Evolutionary conservation across 2,329 filamentous ascomycete genomes (phyloP).

Genomic region (Colletotrichum acutatum): DNA sequence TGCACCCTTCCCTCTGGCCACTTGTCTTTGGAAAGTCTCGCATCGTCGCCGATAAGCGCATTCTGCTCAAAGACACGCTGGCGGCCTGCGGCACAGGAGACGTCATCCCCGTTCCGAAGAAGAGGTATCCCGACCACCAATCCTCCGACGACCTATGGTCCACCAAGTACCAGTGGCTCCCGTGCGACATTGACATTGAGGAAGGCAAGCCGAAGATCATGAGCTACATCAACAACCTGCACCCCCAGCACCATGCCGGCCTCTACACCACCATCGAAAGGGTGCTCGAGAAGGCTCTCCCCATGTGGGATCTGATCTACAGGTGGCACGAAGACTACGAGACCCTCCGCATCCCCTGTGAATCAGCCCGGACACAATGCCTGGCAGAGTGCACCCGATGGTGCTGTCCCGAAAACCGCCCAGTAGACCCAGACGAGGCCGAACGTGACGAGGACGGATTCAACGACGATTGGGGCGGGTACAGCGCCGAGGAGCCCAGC

Average conservation of each 20-base stretch:
- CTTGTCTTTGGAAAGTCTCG: conserved; percentile 63
- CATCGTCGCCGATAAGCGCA: conserved; percentile 41
- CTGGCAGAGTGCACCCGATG: conserved; percentile 26
- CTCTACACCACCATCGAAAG: conserved; percentile 55
- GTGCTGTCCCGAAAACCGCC: conserved; percentile 35
- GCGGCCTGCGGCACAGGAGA: conserved; percentile 47
- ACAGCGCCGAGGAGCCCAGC: conserved; percentile 36
- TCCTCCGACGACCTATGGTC: conserved; percentile 36
- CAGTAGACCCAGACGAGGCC: conserved; percentile 41
- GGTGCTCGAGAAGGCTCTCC: conserved; percentile 53
- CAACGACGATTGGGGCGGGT: conserved; percentile 7
- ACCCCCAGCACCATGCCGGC: conserved; percentile 51
- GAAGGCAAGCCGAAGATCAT: conserved; percentile 50
- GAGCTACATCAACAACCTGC: conserved; percentile 66
- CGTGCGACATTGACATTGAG: conserved; percentile 58
- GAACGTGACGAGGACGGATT: conserved; percentile 35
- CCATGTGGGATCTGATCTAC: conserved; percentile 56
- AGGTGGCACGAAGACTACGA: conserved; percentile 44
- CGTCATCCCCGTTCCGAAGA: conserved; percentile 37
- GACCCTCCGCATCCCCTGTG: conserved; percentile 40
- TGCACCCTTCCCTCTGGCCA: conserved; percentile 73
- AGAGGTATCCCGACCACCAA: background rate
- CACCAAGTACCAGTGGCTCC: conserved; percentile 57
- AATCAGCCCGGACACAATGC: conserved; percentile 37
- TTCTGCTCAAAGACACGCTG: conserved; percentile 52